Evolutionary conservation across 2,329 filamentous ascomycete genomes (phyloP), one percentile per base, ranked within the genome.

Genomic region (Aaosphaeria pasadenensis): DNA sequence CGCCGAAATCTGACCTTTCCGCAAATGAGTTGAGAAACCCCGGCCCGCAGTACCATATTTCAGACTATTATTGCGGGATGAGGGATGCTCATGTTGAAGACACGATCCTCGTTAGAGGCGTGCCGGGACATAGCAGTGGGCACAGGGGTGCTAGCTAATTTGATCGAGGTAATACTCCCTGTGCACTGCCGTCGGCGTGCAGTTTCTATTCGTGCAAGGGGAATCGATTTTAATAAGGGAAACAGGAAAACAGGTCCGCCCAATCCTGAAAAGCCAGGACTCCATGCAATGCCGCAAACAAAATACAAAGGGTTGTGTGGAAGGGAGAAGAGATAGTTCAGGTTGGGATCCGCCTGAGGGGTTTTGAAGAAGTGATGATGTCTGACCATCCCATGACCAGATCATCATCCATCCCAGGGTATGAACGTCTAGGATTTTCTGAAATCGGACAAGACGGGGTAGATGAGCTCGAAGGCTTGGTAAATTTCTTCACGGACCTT

Each of bases 401-500:
- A 24, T 28, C 9, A 7, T 40, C 7, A 9, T 11, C 43, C 33
- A 28, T 6, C 24, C 24, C 42, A 11, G 17, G 36, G 11, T 13
- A 36, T 13, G 39, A 36, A n/a, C 32, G 17, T 50, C 76, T 72
- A 84, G 47, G 81, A 78, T 70, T 84, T 84, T 68, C 81, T 79
- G 77, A 84, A 84, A 66, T 84, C 81, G 48, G 82, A 58, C 40
- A 56, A 48, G 50, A 59, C 57, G 35, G 58, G 57, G 59, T 67
- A 58, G 53, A 49, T 56, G 46, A 58, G 64, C 57, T 72, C 70
- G 47, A 72, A 72, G 30, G 70, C 70, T 48, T 70, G 66, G 59
- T 71, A 72, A 59, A 99, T 97, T 77, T 97, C 94, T 74, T 99
- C 94, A 62, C 94, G 88, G 57, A 97, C 91, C 72, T 99, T 97